Base-by-base conservation (phyloP, 2,329 filamentous ascomycete genomes). In the Leptoxyphium fumago region DNA sequence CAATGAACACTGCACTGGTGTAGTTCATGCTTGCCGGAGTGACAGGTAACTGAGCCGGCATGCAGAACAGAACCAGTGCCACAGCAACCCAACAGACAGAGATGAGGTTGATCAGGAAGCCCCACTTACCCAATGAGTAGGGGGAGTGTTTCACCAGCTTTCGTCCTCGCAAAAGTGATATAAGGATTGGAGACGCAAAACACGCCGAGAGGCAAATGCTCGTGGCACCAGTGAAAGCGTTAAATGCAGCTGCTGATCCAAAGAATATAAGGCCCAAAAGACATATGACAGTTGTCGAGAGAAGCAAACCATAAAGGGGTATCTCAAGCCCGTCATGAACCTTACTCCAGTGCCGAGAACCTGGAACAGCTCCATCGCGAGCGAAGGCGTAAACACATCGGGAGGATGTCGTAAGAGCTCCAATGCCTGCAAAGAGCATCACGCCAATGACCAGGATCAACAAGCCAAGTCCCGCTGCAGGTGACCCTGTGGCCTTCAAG, bases 401-500 rank as follows among this genome's bases (percentile, higher is more conserved):
- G 13, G 78, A 81, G 7, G 78, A 77, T 2, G 83, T 83, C 0
- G 83, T 88, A 15, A 87, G 65, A 1, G 82, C 78, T 7, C 82
- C 82, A 30, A 82, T 77, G 15, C 83, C 83, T 1, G 82, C 81
- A 55, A 88, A 86, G 58, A 87, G 71, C 47, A 82, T 69, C 53
- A 88, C 85, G 1, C 82, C 82, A 18, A 88, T 70, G 51, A 89
- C 77, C 2, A 88, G 66, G 61, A 88, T 82, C 10, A 87, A 69
- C 5, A 88, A 69, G 0, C 79, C 82, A 50, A 89, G 86, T 0
- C 83, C 84, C 18, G 81, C 84, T 5, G 68, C 77, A 1, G 79
- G 71, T 17, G 80, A 83, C 1, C 82, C 82, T 0, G 83, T 87
- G 9, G 78, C 82, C 0, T 68, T 78, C 64, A 84, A 83, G 71